Conservation (phyloP, 2,329 filamentous ascomycete species). For the Xylariales sp. region DNA sequence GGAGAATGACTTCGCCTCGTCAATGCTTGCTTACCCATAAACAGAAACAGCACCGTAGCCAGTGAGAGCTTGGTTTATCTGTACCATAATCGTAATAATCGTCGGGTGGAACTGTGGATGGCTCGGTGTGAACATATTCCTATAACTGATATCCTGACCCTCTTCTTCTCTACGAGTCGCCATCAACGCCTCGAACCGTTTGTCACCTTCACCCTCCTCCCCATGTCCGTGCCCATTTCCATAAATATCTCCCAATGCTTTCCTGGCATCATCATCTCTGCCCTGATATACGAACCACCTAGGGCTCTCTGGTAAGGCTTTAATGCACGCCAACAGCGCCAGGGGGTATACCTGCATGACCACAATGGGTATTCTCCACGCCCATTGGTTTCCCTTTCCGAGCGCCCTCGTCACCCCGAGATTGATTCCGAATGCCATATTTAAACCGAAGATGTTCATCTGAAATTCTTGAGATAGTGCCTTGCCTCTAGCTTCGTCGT, state of each 20-base stretch:
- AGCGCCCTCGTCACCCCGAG: constrained; percentile 46
- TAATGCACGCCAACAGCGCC: constrained; percentile 46
- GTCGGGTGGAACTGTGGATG: constrained; percentile 57
- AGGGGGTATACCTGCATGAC: constrained; percentile 57
- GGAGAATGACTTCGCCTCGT: too few species aligned
- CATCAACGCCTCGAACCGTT: constrained; percentile 44
- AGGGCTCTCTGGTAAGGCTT: constrained; percentile 51
- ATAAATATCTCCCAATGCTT: constrained; percentile 42
- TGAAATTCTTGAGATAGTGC: constrained; percentile 61
- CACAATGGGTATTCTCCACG: constrained; percentile 58
- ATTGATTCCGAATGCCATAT: constrained; percentile 58
- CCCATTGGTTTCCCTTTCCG: constrained; percentile 55
- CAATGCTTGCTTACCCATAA: constrained; percentile 35
- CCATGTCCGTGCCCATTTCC: constrained; percentile 19
- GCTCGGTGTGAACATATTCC: constrained; percentile 52
- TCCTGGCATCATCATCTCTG: constrained; percentile 43
- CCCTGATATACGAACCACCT: constrained; percentile 52
- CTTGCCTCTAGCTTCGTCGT: constrained; percentile 52
- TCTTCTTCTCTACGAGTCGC: constrained; percentile 46
- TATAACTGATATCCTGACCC: constrained; percentile 42
- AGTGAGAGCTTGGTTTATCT: constrained; percentile 56
- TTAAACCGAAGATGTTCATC: constrained; percentile 58
- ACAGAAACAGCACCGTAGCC: constrained; percentile 58
- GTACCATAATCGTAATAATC: constrained; percentile 57
- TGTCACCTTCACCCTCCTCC: constrained; percentile 38